phyloP scores from a whole-genome alignment of 805 yeast species.

The Debaryomyces castellii region DNA sequence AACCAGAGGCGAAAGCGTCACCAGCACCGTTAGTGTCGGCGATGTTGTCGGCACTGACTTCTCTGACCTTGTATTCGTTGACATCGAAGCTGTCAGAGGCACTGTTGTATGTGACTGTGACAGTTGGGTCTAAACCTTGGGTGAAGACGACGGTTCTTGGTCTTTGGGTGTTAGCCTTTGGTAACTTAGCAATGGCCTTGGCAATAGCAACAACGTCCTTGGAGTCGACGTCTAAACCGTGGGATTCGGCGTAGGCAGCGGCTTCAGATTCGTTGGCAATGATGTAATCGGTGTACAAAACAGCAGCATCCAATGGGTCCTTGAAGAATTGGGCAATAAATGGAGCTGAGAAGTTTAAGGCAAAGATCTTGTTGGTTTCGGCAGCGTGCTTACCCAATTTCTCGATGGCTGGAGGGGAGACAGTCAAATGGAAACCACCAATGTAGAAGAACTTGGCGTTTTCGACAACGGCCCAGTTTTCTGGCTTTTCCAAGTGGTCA shows the following conservation, averaged over 20 bases:
- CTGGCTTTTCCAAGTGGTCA: constrained; percentile 81
- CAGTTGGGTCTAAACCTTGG: constrained; percentile 91
- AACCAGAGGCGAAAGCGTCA: constrained; percentile 97
- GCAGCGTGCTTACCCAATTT: constrained; percentile 92
- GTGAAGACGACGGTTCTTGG: constrained; percentile 91
- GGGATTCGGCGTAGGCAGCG: constrained; percentile 87
- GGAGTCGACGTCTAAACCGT: constrained; percentile 50
- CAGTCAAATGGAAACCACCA: constrained; percentile 99
- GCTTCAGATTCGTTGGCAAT: constrained; percentile 98
- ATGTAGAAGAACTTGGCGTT: constrained; percentile 81
- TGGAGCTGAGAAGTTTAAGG: constrained; percentile 92
- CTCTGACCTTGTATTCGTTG: constrained; percentile 65
- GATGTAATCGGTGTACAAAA: constrained; percentile 87
- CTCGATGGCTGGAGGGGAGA: constrained; percentile 90
- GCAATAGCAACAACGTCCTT: constrained; percentile 76
- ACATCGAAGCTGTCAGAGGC: constrained; percentile 46
- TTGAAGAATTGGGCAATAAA: constrained; percentile 95
- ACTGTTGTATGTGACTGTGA: constrained; percentile 62
- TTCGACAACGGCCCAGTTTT: constrained; percentile 86
- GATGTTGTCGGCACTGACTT: constrained; percentile 64
- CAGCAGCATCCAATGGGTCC: constrained; percentile 74
- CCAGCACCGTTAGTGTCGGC: constrained; percentile 99
- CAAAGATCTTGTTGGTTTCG: constrained; percentile 70
- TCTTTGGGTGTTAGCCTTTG: constrained; percentile 66
- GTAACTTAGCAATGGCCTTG: constrained; percentile 71